Evolutionary conservation across 2,329 filamentous ascomycete genomes (phyloP).

Genomic region (Hymenoscyphus salicellus): DNA sequence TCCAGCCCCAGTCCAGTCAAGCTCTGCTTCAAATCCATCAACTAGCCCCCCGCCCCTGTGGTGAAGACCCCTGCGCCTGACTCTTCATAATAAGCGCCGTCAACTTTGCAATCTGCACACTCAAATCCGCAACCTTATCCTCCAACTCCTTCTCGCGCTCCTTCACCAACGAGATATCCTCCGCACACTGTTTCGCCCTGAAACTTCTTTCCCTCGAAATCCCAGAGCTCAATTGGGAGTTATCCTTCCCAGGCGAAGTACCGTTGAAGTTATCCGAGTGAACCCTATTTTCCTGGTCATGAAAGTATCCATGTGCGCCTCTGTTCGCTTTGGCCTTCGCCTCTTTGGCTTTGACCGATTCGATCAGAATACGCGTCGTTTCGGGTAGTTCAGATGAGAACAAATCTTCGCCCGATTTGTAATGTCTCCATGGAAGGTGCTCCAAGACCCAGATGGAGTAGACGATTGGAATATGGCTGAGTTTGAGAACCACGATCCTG

Average conservation of each 20-base stretch:
- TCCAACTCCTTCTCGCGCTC: slow-evolving; percentile 38
- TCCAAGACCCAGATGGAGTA: slow-evolving; percentile 58
- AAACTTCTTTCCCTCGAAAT: neutral
- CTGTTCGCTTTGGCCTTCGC: slow-evolving; percentile 5
- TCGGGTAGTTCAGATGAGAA: slow-evolving; percentile 25
- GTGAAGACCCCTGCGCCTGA: slow-evolving; percentile 35
- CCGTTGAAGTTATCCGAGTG: neutral
- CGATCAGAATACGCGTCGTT: slow-evolving; percentile 5
- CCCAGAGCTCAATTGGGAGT: neutral
- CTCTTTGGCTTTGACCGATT: slow-evolving; percentile 14
- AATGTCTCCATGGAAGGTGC: slow-evolving; percentile 36
- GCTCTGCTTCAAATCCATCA: neutral
- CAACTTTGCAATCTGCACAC: slow-evolving; percentile 57
- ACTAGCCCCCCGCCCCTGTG: neutral
- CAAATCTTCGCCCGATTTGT: slow-evolving; percentile 17
- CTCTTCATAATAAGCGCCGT: slow-evolving; percentile 51
- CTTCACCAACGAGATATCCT: slow-evolving; percentile 15
- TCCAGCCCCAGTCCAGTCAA: neutral
- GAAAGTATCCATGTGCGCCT: neutral
- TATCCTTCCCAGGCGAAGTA: neutral
- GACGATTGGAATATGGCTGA: slow-evolving; percentile 66
- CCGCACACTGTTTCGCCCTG: slow-evolving; percentile 13
- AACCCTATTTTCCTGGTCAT: neutral
- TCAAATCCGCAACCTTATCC: slow-evolving; percentile 52
- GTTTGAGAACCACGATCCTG: slow-evolving; percentile 60